A percentile compares a stretch with the other conserved stretches of the same genome.
phyloP scores from a whole-genome alignment of 345 rosid species.

The Euclidium syriacum region DNA sequence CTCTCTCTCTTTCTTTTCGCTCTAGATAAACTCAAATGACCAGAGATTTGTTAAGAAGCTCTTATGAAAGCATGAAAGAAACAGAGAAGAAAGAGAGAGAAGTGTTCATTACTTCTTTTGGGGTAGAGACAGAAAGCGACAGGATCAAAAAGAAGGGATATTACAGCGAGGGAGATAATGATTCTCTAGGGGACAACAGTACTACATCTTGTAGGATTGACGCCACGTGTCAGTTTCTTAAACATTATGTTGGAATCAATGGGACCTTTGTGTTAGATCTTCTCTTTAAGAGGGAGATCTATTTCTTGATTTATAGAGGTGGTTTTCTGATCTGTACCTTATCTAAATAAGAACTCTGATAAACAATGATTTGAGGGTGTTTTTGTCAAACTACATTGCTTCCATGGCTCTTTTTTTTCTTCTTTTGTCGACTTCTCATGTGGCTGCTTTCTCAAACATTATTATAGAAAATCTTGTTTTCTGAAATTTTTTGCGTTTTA shows the following conservation, averaged over 20 bases:
- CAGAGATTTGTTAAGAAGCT: not conserved
- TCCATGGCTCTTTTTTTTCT: not conserved
- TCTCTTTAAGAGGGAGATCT: constrained; percentile 10
- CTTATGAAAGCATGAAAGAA: constrained; percentile 15
- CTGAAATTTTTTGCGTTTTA: not conserved
- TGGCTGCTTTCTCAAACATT: too few species aligned
- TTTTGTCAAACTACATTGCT: constrained; percentile 14
- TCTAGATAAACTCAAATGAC: constrained; percentile 11
- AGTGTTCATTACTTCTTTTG: constrained; percentile 17
- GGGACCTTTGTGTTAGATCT: not conserved
- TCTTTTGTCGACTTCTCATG: not conserved
- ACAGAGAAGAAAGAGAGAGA: constrained; percentile 24
- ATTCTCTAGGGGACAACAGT: constrained; percentile 24
- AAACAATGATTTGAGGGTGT: constrained; percentile 28
- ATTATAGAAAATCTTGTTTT: too few species aligned
- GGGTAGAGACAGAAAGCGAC: constrained; percentile 30
- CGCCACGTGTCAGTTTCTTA: constrained; percentile 27
- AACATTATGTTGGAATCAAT: constrained; percentile 10
- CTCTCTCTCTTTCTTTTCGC: not conserved
- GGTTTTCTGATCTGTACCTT: constrained; percentile 29
- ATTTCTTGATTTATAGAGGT: constrained; percentile 27
- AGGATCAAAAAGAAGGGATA: constrained; percentile 22
- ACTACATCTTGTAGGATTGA: not conserved
- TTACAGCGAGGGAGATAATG: constrained; percentile 32
- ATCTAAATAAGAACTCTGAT: not conserved